phyloP scores from a whole-genome alignment of 139 green algal genomes.

The Coccomyxa sp. region DNA sequence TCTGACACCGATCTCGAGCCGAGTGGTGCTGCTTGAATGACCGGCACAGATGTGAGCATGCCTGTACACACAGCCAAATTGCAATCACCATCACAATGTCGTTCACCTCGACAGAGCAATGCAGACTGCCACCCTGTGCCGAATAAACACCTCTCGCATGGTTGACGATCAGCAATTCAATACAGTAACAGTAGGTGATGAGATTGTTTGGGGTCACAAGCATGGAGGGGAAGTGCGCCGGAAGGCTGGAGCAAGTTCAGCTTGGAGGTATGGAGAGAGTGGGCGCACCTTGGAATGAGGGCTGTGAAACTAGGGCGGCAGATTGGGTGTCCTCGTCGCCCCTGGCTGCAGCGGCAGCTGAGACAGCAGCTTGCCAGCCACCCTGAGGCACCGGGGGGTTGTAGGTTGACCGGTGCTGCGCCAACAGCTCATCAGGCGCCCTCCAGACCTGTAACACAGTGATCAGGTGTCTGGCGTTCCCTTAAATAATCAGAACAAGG shows the following conservation, averaged over 20 bases:
- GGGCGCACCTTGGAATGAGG: not conserved
- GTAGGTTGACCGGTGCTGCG: not conserved
- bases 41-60: too few species aligned
- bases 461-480: not conserved
- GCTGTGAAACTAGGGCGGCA: not conserved
- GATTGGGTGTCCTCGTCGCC: not conserved
- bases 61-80: too few species aligned
- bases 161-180: too few species aligned
- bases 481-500: not conserved
- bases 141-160: too few species aligned
- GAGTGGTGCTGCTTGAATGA: too few species aligned
- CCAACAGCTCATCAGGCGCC: not conserved
- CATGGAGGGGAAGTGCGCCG: not conserved
- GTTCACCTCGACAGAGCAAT: too few species aligned
- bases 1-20: too few species aligned
- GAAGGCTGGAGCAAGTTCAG: not conserved
- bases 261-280: not conserved
- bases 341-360: not conserved
- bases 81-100: too few species aligned
- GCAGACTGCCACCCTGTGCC: too few species aligned
- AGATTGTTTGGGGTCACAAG: not conserved
- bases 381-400: not conserved
- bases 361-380: not conserved
- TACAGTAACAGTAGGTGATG: not conserved
- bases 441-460: not conserved